phyloP scores from a whole-genome alignment of 805 yeast genomes.

The Wickerhamiella dianesei region DNA sequence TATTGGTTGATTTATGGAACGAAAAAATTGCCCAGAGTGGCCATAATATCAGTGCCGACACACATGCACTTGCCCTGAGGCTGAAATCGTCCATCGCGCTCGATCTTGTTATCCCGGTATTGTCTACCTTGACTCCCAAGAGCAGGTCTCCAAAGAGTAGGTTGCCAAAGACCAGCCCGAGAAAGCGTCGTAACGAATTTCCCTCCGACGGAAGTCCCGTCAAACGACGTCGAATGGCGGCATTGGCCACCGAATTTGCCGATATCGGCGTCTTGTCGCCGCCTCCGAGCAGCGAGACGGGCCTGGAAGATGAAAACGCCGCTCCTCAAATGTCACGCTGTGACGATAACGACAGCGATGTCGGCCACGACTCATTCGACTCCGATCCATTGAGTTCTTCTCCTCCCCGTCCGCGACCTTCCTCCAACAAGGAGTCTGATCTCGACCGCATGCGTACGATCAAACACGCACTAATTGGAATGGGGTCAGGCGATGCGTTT shows the following conservation, averaged over 20 bases:
- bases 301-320: background rate
- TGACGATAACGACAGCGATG: constrained; percentile 6
- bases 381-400: constrained; percentile 11
- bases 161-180: background rate
- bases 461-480: constrained; percentile 13
- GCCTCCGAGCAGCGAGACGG: constrained; percentile 7
- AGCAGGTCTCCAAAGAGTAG: background rate
- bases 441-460: constrained; percentile 14
- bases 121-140: constrained; percentile 1
- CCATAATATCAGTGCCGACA: constrained; percentile 3
- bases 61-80: constrained; percentile 5
- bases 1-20: constrained; percentile 14
- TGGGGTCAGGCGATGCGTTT: constrained; percentile 13
- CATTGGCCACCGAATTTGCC: constrained; percentile 11
- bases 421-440: background rate
- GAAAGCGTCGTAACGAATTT: background rate
- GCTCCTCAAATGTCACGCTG: background rate
- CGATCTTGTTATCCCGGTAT: constrained; percentile 6
- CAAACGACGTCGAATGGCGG: constrained; percentile 8
- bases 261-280: constrained; percentile 7
- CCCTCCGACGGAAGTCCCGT: background rate
- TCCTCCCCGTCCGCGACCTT: constrained; percentile 7
- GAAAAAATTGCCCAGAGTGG: constrained; percentile 1
- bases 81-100: background rate
- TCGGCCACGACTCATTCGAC: constrained; percentile 1